These are phyloP conservation scores for Santalum album DNA, from an alignment of 164 flowering plant genomes.

Conservation along the genomic window DNA sequence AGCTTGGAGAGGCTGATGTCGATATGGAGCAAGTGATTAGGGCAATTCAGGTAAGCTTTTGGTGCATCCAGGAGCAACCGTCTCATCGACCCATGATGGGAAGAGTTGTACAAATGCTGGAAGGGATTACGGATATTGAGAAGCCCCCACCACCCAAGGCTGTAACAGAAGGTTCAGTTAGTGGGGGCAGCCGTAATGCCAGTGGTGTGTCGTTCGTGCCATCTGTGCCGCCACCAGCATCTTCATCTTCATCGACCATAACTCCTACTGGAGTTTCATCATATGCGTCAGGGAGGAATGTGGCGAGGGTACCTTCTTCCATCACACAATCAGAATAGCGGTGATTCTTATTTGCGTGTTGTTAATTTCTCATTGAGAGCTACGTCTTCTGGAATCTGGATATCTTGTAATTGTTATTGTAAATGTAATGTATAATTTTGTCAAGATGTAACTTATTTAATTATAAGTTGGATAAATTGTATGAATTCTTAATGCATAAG, in stretches of 20 bases:
- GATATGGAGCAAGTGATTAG: conserved; percentile 51
- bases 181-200: conserved; percentile 21
- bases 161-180: conserved; percentile 23
- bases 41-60: conserved; percentile 54
- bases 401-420: background rate
- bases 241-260: conserved; percentile 32
- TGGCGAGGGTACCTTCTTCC: conserved; percentile 20
- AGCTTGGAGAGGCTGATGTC: conserved; percentile 24
- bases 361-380: background rate
- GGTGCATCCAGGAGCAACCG: conserved; percentile 81
- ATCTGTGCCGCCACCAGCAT: conserved; percentile 24
- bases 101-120: conserved; percentile 70
- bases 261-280: conserved; percentile 17
- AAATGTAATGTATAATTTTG: background rate
- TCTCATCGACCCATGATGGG: conserved; percentile 71
- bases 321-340: background rate
- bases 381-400: background rate
- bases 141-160: conserved; percentile 52
- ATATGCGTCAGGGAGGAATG: conserved; percentile 11
- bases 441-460: too few species aligned
- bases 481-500: too few species aligned
- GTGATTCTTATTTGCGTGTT: background rate
- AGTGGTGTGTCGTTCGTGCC: conserved; percentile 27
- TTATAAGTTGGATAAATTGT: too few species aligned
- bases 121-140: conserved; percentile 46